phyloP scores from a whole-genome alignment of 2,329 filamentous ascomycete species.

The Dactylellina parvicollis region DNA sequence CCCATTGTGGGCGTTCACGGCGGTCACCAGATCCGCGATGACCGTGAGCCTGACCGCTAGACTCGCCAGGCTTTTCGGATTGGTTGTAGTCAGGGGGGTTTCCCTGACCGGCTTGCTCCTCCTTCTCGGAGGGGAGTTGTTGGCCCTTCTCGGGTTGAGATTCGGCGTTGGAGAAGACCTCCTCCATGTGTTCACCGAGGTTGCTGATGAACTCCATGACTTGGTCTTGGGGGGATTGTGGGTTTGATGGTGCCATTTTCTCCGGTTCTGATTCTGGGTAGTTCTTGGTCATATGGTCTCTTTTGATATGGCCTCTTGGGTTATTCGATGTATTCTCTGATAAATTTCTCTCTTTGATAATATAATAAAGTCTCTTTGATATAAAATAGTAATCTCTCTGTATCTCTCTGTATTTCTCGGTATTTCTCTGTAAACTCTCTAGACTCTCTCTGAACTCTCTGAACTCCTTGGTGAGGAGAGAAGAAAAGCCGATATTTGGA shows the following conservation, averaged over 20 bases:
- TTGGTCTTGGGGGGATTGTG: constrained; percentile 50
- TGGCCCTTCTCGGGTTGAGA: constrained; percentile 45
- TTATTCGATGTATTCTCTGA: constrained; percentile 30
- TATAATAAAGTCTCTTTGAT: constrained; percentile 29
- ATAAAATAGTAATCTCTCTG: constrained; percentile 9
- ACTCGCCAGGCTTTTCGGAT: constrained; percentile 44
- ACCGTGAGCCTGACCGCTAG: constrained; percentile 28
- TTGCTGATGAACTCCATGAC: constrained; percentile 54
- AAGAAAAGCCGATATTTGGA: constrained; percentile 7
- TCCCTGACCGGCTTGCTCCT: constrained; percentile 5
- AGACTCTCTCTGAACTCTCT: constrained; percentile 43
- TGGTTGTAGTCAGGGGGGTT: constrained; percentile 47
- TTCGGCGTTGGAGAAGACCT: constrained; percentile 38
- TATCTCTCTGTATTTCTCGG: constrained; percentile 21
- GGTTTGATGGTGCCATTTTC: constrained; percentile 50
- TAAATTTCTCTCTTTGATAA: constrained; percentile 34
- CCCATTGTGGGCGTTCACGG: constrained; percentile 32
- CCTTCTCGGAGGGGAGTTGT: constrained; percentile 16
- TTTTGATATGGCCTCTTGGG: constrained; percentile 18
- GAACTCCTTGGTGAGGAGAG: constrained; percentile 27
- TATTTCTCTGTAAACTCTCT: too few relatives aligned
- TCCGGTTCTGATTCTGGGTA: constrained; percentile 42
- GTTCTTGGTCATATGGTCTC: constrained; percentile 48
- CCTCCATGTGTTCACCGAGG: constrained; percentile 54
- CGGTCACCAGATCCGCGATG: constrained; percentile 26